Evolutionary conservation across 2,329 filamentous ascomycete genomes (phyloP), one percentile per base, ranked within the genome.

Genomic region (Thielaviopsis ethacetica): DNA sequence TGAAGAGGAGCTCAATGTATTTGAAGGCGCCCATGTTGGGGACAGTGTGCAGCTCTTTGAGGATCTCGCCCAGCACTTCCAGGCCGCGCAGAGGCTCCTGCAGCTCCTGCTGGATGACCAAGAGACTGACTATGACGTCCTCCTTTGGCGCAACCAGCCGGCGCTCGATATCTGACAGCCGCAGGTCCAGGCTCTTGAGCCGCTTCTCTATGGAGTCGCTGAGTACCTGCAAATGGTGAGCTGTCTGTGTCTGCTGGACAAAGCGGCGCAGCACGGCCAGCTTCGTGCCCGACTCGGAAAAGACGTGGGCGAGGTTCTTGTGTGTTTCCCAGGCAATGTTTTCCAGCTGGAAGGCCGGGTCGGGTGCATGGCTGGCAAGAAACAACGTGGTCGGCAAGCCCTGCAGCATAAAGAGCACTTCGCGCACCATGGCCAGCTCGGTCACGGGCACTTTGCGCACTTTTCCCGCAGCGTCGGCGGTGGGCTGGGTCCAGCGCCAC

Each of bases 391-490:
- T 91, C 5, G 83, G 79, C 3, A 93, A 72, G 0, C 91, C 91
- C 58, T 82, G 80, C 0, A 97, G 77, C 88, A 96, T 94, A 65
- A 88, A 91, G 0, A 96, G 73, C 0, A 82, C 80, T 58, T 97
- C 90, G 54, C 89, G 81, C 26, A 91, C 72, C 12, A 84, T 74
- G 63, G 91, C 83, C 1, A 86, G 73, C 67, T 95, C 91, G 0
- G 85, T 80, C 5, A 91, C 73, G 1, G 70, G 65, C 0, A 73
- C 68, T 59, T 76, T 76, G 34, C 69, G 70, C 0, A 69, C 62
- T 38, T 65, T 66, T 0, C 68, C 69, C 10, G 65, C 62, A 3
- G 66, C 55, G 21, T 74, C 71, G 56, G 58, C 70, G 55, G 52
- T 76, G 62, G 61, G 70, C 59, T 57, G 72, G 59, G 63, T 61